A percentile compares a stretch with the other conserved stretches of the same genome.
Evolutionary conservation across 768 basidiomycete genomes (phyloP).

Genomic region (Hemileccinum rubropunctum): DNA sequence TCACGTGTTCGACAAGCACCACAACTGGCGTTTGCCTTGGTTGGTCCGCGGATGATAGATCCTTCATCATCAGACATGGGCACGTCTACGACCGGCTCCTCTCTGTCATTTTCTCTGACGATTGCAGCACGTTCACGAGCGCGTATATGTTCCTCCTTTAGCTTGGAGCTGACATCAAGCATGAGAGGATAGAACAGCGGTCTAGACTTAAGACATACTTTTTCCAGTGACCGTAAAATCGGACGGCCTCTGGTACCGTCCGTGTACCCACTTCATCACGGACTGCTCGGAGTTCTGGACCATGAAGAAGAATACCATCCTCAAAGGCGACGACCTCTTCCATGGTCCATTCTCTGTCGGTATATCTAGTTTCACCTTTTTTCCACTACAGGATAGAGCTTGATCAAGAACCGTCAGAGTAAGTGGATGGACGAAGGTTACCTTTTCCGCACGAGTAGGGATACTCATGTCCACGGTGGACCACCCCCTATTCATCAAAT

Average conservation of each 20-base stretch:
- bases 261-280: constrained; percentile 71
- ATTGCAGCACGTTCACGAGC: constrained; percentile 39
- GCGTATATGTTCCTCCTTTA: constrained; percentile 65
- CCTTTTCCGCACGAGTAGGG: constrained; percentile 61
- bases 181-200: constrained; percentile 11
- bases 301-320: constrained; percentile 66
- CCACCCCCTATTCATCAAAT: constrained; percentile 52
- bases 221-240: constrained; percentile 87
- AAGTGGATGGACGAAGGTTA: constrained; percentile 28
- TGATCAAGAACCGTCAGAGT: constrained; percentile 9
- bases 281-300: constrained; percentile 77
- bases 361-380: constrained; percentile 59
- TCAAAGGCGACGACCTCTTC: constrained; percentile 76
- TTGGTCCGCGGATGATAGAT: constrained; percentile 61
- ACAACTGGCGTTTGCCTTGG: constrained; percentile 58
- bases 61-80: constrained; percentile 65
- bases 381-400: constrained; percentile 58
- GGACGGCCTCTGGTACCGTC: constrained; percentile 72
- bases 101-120: constrained; percentile 26
- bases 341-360: constrained; percentile 67
- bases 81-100: constrained; percentile 30
- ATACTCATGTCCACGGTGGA: constrained; percentile 63
- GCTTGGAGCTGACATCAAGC: constrained; percentile 46
- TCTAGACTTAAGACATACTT: constrained; percentile 43
- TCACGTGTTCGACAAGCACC: constrained; percentile 85